Evolutionary conservation across 164 flowering plant species (phyloP).

Genomic region (Nelumbo lutea): DNA sequence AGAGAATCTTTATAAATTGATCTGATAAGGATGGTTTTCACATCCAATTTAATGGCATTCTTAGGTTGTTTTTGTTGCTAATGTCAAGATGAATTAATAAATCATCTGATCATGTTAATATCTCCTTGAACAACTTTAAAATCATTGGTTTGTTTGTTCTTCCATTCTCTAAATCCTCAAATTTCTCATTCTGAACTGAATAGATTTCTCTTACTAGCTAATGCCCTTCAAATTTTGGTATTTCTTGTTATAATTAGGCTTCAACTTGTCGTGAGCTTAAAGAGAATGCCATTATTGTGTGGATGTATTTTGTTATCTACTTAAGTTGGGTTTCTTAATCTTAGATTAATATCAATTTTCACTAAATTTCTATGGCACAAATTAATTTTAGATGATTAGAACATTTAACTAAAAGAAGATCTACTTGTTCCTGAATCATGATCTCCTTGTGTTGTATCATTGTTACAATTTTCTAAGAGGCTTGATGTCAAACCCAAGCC

Average conservation of each 20-base stretch:
- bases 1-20: neutral
- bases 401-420: too few species aligned
- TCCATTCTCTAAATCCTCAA: neutral
- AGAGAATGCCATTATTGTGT: too few species aligned
- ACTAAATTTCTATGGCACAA: too few species aligned
- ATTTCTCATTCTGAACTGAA: neutral
- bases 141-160: neutral
- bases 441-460: slow-evolving; percentile 61
- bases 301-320: too few species aligned
- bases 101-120: neutral
- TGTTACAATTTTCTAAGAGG: slow-evolving; percentile 79
- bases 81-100: too few species aligned
- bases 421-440: slow-evolving; percentile 72
- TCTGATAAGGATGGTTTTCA: neutral
- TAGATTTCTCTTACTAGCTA: neutral
- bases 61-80: neutral
- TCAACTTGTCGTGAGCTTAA: too few species aligned
- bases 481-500: slow-evolving; percentile 66
- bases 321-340: too few species aligned
- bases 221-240: neutral
- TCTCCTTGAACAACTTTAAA: neutral
- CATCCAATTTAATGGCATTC: neutral
- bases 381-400: too few species aligned
- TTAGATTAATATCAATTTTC: too few species aligned
- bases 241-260: neutral